phyloP scores from a whole-genome alignment of 495 filamentous ascomycete genomes.

The Penicillium longicatenatum region DNA sequence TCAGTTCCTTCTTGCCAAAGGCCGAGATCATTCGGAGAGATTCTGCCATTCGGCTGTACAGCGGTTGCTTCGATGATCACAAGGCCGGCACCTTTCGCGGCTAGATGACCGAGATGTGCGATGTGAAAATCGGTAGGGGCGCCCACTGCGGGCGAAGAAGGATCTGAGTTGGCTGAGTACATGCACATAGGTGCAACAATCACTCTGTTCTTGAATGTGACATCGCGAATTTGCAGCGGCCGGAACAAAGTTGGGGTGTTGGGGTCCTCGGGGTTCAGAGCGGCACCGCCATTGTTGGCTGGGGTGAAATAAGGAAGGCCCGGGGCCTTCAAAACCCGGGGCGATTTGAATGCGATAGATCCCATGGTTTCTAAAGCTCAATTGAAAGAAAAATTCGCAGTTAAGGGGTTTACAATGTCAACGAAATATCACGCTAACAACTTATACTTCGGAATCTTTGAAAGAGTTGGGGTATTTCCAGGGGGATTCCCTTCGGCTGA shows the following conservation, averaged over 20 bases:
- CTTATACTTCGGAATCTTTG: not conserved
- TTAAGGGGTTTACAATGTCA: not conserved
- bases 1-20: conserved; percentile 61
- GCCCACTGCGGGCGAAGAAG: conserved; percentile 49
- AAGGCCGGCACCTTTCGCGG: conserved; percentile 63
- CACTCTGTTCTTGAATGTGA: conserved; percentile 75
- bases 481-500: not conserved
- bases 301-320: conserved; percentile 60
- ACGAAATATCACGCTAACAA: not conserved
- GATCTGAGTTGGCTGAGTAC: conserved; percentile 59
- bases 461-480: not conserved
- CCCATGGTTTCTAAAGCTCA: conserved; percentile 16
- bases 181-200: conserved; percentile 60
- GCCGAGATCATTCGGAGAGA: conserved; percentile 68
- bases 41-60: conserved; percentile 68
- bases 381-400: not conserved
- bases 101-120: conserved; percentile 62
- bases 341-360: conserved; percentile 18
- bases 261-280: conserved; percentile 40
- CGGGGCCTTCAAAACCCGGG: conserved; percentile 19
- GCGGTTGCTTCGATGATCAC: conserved; percentile 70
- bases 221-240: conserved; percentile 63
- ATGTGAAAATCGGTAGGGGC: conserved; percentile 73
- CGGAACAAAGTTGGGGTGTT: conserved; percentile 63
- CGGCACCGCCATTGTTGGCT: conserved; percentile 56